Conservation (phyloP, 805 yeast species). For the Yarrowia deformans region DNA sequence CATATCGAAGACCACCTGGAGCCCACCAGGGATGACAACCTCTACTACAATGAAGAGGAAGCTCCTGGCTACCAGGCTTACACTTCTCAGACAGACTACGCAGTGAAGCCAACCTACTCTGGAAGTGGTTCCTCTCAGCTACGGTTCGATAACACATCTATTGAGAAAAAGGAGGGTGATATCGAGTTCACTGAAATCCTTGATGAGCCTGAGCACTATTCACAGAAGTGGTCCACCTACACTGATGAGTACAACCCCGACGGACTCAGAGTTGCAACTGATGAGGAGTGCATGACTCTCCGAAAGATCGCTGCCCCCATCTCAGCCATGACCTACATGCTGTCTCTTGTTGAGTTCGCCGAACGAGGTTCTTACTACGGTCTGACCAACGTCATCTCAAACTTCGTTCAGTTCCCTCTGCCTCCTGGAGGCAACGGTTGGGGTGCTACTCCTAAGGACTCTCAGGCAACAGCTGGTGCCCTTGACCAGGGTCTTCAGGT, state of each 20-base stretch:
- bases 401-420: constrained; percentile 61
- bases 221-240: constrained; percentile 18
- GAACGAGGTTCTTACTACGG: constrained; percentile 65
- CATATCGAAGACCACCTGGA: constrained; percentile 26
- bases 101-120: constrained; percentile 14
- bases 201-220: constrained; percentile 17
- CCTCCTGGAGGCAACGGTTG: constrained; percentile 59
- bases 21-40: constrained; percentile 3
- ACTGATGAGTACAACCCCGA: constrained; percentile 28
- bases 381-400: constrained; percentile 55
- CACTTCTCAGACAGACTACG: constrained; percentile 15
- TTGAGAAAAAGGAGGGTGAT: constrained; percentile 20
- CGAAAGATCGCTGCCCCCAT: constrained; percentile 40
- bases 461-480: constrained; percentile 59
- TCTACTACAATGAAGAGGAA: constrained; percentile 6
- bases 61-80: constrained; percentile 2
- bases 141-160: neutral
- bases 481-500: constrained; percentile 56
- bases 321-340: constrained; percentile 40
- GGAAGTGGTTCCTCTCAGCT: constrained; percentile 16
- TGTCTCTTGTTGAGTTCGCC: constrained; percentile 57
- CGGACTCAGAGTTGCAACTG: constrained; percentile 28
- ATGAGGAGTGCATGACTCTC: constrained; percentile 39
- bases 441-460: constrained; percentile 53
- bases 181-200: constrained; percentile 19